phyloP scores from a whole-genome alignment of 257 asterid genomes.

The Solanum corneliomulleri region DNA sequence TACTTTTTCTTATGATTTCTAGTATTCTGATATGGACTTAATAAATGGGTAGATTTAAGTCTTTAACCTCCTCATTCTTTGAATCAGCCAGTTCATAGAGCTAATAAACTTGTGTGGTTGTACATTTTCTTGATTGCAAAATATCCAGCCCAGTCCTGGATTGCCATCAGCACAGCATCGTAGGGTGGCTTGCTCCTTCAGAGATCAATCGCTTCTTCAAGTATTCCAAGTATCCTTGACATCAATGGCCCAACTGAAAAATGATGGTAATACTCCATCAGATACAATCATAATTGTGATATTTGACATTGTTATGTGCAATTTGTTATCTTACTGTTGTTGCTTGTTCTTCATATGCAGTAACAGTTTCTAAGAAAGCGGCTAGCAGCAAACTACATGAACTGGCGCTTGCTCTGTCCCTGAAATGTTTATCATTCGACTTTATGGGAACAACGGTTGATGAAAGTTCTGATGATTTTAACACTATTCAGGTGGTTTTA shows the following conservation, averaged over 20 bases:
- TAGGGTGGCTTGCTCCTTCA: constrained; percentile 83
- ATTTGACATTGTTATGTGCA: neutral
- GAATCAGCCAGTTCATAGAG: neutral
- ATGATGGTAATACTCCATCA: constrained; percentile 45
- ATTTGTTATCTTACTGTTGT: neutral
- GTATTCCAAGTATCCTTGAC: constrained; percentile 90
- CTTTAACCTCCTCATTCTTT: neutral
- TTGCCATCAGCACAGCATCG: constrained; percentile 91
- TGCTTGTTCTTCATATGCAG: neutral
- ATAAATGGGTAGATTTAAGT: neutral
- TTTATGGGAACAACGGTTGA: constrained; percentile 93
- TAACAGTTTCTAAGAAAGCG: constrained; percentile 18
- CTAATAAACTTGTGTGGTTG: neutral
- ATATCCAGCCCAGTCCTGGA: constrained; percentile 76
- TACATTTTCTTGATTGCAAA: constrained; percentile 5
- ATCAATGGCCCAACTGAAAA: constrained; percentile 75
- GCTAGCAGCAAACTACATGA: constrained; percentile 72
- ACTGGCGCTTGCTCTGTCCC: constrained; percentile 71
- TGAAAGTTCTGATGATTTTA: constrained; percentile 97
- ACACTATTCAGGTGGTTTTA: constrained; percentile 74
- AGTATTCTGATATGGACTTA: neutral
- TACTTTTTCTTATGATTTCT: neutral
- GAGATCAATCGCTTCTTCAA: constrained; percentile 86
- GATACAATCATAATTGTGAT: neutral
- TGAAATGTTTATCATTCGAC: constrained; percentile 89